phyloP scores from a whole-genome alignment of 202 grass and related monocot species.

The Zoysia matrella region DNA sequence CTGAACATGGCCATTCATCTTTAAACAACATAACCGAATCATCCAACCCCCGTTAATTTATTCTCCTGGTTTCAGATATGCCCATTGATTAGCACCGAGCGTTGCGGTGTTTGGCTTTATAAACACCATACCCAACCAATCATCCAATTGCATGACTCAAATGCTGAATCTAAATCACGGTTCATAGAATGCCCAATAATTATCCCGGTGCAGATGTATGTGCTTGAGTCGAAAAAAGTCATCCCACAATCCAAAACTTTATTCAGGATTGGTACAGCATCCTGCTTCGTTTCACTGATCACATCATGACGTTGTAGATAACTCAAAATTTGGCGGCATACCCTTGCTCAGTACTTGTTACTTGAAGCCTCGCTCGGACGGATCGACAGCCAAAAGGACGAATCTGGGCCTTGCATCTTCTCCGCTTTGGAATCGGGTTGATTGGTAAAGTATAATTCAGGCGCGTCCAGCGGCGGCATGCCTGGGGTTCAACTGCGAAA shows the following conservation, averaged over 20 bases:
- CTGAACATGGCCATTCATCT: slow-evolving; percentile 49
- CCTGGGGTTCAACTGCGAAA: slow-evolving; percentile 32
- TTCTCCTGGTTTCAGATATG: slow-evolving; percentile 28
- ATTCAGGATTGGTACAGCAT: slow-evolving; percentile 55
- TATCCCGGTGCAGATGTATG: slow-evolving; percentile 61
- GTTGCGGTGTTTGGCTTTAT: slow-evolving; percentile 53
- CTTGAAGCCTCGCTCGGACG: slow-evolving; percentile 46
- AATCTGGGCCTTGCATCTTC: background rate
- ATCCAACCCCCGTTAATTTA: slow-evolving; percentile 32
- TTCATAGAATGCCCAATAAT: slow-evolving; percentile 63
- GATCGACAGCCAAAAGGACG: slow-evolving; percentile 39
- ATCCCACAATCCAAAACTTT: slow-evolving; percentile 47
- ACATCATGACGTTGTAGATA: slow-evolving; percentile 65
- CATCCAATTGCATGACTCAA: slow-evolving; percentile 50
- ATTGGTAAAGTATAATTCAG: slow-evolving; percentile 56
- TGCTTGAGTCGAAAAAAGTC: slow-evolving; percentile 26
- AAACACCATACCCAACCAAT: slow-evolving; percentile 37
- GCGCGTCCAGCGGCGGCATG: slow-evolving; percentile 26
- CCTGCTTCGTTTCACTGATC: slow-evolving; percentile 61
- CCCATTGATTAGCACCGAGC: slow-evolving; percentile 48
- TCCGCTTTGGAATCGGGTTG: slow-evolving; percentile 14
- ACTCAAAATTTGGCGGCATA: background rate
- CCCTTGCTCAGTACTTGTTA: slow-evolving; percentile 37
- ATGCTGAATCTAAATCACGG: slow-evolving; percentile 52
- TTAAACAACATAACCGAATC: slow-evolving; percentile 47